These are phyloP conservation scores for Penstemon newberryi DNA, from an alignment of 257 asterid species.

Conservation along the genomic window DNA sequence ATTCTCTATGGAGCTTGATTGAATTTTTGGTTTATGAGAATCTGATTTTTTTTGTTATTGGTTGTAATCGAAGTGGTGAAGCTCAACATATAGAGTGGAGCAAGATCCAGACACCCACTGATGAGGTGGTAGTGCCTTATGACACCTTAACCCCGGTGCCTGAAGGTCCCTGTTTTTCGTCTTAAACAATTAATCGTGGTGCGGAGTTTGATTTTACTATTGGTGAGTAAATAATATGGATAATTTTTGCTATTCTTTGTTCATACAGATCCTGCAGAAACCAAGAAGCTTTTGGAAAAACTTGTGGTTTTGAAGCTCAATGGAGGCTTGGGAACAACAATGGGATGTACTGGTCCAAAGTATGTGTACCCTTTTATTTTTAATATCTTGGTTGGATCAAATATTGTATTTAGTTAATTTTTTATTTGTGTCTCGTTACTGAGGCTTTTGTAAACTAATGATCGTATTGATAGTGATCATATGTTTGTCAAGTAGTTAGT, in stretches of 20 bases:
- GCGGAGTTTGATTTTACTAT: background rate
- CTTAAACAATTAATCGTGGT: too few species aligned
- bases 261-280: slow-evolving; percentile 64
- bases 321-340: slow-evolving; percentile 99
- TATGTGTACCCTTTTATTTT: slow-evolving; percentile 34
- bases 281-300: slow-evolving; percentile 80
- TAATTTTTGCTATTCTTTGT: background rate
- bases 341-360: slow-evolving; percentile 99
- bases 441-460: too few species aligned
- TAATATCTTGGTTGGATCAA: too few species aligned
- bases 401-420: too few species aligned
- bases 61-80: slow-evolving; percentile 45
- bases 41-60: slow-evolving; percentile 18
- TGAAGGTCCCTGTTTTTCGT: slow-evolving; percentile 52
- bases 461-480: too few species aligned
- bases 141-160: slow-evolving; percentile 72
- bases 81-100: slow-evolving; percentile 62
- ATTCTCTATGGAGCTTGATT: too few species aligned
- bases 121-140: slow-evolving; percentile 81
- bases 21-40: slow-evolving; percentile 11
- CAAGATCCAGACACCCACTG: slow-evolving; percentile 70
- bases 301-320: slow-evolving; percentile 95
- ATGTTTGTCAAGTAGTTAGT: too few species aligned
- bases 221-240: background rate
- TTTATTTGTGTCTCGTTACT: too few species aligned